Evolutionary conservation across 2,329 filamentous ascomycete genomes (phyloP).

Genomic region (Arthrobotrys entomopaga): DNA sequence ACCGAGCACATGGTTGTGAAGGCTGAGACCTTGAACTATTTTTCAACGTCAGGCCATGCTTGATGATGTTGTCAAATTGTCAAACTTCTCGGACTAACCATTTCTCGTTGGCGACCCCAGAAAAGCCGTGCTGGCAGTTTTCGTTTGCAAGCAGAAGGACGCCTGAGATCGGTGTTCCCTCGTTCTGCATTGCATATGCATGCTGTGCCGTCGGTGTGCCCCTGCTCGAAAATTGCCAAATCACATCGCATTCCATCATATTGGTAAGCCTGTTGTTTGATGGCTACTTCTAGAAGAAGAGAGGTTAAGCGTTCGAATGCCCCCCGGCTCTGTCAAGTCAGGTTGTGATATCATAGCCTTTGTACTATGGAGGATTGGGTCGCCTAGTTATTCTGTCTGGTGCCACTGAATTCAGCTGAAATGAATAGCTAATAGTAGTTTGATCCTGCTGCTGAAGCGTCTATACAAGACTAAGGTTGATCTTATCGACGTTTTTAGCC

Average conservation of each 20-base stretch:
- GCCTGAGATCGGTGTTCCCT: conserved; percentile 46
- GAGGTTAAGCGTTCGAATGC: too few relatives aligned
- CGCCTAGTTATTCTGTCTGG: too few relatives aligned
- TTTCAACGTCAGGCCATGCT: conserved; percentile 26
- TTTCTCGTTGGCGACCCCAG: conserved; percentile 31
- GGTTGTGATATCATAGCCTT: conserved; percentile 50
- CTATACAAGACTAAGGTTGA: too few relatives aligned
- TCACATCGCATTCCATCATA: conserved; percentile 50
- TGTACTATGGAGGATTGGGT: too few relatives aligned
- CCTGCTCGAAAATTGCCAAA: conserved; percentile 48
- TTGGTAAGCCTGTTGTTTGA: conserved; percentile 31
- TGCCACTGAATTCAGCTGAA: too few relatives aligned
- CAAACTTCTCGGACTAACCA: conserved; percentile 1
- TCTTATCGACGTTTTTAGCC: conserved; percentile 3
- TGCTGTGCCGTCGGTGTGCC: conserved; percentile 42
- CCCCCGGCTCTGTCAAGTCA: conserved; percentile 1
- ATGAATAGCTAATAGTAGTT: too few relatives aligned
- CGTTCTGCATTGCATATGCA: conserved; percentile 46
- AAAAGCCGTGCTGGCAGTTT: conserved; percentile 28
- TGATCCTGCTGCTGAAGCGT: too few relatives aligned
- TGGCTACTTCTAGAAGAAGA: conserved; percentile 55
- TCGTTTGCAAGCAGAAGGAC: conserved; percentile 13
- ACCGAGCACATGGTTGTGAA: conserved; percentile 8
- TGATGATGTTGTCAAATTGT: conserved; percentile 38
- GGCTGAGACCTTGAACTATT: conserved; percentile 19